phyloP scores from a whole-genome alignment of 306 rosid genomes.

The Vigna reflexopilosa region DNA sequence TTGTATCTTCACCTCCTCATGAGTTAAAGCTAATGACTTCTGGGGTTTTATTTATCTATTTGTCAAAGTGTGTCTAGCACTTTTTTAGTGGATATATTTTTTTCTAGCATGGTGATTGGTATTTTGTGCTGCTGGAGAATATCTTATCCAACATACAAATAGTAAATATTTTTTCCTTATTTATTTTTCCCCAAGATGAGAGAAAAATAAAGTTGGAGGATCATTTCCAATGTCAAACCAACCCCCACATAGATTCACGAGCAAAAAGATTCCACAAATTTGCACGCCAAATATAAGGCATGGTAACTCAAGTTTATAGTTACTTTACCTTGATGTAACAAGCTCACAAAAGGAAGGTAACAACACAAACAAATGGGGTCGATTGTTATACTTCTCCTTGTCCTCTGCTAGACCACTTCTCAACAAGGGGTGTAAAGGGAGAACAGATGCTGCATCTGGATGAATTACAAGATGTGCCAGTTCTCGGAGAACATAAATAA shows the following conservation, averaged over 20 bases:
- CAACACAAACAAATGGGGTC: constrained; percentile 78
- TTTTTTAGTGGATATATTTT: neutral
- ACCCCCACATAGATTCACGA: neutral
- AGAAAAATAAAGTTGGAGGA: neutral
- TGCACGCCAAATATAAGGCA: constrained; percentile 25
- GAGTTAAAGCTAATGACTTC: neutral
- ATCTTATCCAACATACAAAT: neutral
- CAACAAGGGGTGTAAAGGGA: constrained; percentile 66
- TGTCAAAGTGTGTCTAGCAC: neutral
- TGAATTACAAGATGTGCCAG: constrained; percentile 70
- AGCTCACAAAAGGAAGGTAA: constrained; percentile 89
- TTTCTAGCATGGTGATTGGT: constrained; percentile 12
- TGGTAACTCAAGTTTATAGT: neutral
- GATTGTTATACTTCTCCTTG: constrained; percentile 51
- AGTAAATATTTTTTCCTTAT: neutral
- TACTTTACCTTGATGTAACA: constrained; percentile 78
- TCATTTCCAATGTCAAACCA: constrained; percentile 6
- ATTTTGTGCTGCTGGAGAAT: neutral
- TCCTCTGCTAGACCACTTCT: constrained; percentile 59
- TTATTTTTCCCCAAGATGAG: neutral
- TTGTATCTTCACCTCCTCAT: neutral
- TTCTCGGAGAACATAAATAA: constrained; percentile 75
- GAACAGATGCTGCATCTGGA: constrained; percentile 66
- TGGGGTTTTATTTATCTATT: neutral
- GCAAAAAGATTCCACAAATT: constrained; percentile 11